phyloP scores from a whole-genome alignment of 2,329 filamentous ascomycete genomes.

The Cladosporium colombiae region DNA sequence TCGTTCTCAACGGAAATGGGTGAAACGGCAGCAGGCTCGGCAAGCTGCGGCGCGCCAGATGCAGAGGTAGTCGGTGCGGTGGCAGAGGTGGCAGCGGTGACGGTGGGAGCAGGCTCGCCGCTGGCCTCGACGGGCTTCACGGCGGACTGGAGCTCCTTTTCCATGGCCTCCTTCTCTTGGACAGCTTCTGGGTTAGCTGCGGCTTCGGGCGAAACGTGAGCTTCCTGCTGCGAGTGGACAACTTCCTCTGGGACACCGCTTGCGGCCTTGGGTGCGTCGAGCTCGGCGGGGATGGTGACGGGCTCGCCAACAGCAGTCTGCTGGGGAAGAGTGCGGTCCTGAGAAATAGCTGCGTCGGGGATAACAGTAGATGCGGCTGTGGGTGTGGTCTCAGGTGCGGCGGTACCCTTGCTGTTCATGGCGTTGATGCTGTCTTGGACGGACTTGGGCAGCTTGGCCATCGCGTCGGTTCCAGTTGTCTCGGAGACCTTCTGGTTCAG shows the following conservation, averaged over 20 bases:
- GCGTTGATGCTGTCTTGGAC: slow-evolving; percentile 51
- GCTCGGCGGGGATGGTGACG: slow-evolving; percentile 24
- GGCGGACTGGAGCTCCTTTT: slow-evolving; percentile 71
- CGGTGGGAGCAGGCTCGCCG: slow-evolving; percentile 48
- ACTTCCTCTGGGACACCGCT: slow-evolving; percentile 33
- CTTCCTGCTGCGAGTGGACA: slow-evolving; percentile 34
- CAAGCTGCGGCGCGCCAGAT: slow-evolving; percentile 35
- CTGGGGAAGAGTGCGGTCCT: slow-evolving; percentile 23
- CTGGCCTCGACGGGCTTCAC: slow-evolving; percentile 44
- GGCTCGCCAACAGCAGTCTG: slow-evolving; percentile 26
- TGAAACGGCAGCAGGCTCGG: slow-evolving; percentile 24
- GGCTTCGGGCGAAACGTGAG: slow-evolving; percentile 64
- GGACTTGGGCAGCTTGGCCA: slow-evolving; percentile 32
- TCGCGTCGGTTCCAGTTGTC: slow-evolving; percentile 52
- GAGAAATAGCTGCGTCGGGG: slow-evolving; percentile 21
- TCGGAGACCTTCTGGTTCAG: slow-evolving; percentile 42
- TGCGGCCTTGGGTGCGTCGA: slow-evolving; percentile 29
- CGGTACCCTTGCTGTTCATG: slow-evolving; percentile 31
- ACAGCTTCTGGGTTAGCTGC: slow-evolving; percentile 68
- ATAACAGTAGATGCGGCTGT: slow-evolving; percentile 31
- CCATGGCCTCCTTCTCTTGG: slow-evolving; percentile 71
- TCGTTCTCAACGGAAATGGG: slow-evolving; percentile 19
- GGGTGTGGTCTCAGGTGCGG: slow-evolving; percentile 19
- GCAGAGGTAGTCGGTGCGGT: slow-evolving; percentile 18
- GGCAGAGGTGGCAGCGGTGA: slow-evolving; percentile 27